Evolutionary conservation across 1,139 yeast species (phyloP).

Genomic region (Saccharomyces hybrid): DNA sequence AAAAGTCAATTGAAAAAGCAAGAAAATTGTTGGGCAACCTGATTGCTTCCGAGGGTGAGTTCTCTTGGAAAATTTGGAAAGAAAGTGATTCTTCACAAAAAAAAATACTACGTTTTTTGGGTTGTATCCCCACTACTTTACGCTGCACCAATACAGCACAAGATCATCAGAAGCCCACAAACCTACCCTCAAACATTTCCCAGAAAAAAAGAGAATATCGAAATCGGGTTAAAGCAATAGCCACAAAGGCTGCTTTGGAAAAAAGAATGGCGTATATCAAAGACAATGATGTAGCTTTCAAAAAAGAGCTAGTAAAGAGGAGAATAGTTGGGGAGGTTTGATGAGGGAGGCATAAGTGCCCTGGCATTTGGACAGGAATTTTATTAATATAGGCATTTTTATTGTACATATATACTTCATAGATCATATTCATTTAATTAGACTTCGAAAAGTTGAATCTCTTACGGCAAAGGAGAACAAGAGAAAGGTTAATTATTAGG

Average conservation of each 20-base stretch:
- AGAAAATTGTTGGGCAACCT: constrained; percentile 4
- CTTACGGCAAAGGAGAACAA: not conserved
- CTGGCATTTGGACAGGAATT: not conserved
- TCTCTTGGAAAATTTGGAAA: constrained; percentile 16
- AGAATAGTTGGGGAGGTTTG: constrained; percentile 4
- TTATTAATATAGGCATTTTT: not conserved
- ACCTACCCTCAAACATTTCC: not conserved
- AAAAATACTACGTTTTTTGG: constrained; percentile 17
- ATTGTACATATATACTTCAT: not conserved
- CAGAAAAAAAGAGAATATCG: constrained; percentile 17
- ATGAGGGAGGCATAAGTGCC: not conserved
- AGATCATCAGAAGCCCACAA: not conserved
- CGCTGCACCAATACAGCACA: not conserved
- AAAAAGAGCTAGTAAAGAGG: constrained; percentile 16
- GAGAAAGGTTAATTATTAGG: not conserved
- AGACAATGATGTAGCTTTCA: constrained; percentile 19
- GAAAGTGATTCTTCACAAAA: constrained; percentile 10
- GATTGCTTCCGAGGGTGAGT: constrained; percentile 2
- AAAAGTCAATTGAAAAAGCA: constrained; percentile 7
- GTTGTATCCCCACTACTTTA: constrained; percentile 20
- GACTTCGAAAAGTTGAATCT: not conserved
- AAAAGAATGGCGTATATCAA: constrained; percentile 20
- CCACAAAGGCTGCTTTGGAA: constrained; percentile 21
- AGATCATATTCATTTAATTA: not conserved
- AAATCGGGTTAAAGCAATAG: constrained; percentile 17